Conservation (phyloP, 306 rosid genomes). For the Hippophae tibetana region DNA sequence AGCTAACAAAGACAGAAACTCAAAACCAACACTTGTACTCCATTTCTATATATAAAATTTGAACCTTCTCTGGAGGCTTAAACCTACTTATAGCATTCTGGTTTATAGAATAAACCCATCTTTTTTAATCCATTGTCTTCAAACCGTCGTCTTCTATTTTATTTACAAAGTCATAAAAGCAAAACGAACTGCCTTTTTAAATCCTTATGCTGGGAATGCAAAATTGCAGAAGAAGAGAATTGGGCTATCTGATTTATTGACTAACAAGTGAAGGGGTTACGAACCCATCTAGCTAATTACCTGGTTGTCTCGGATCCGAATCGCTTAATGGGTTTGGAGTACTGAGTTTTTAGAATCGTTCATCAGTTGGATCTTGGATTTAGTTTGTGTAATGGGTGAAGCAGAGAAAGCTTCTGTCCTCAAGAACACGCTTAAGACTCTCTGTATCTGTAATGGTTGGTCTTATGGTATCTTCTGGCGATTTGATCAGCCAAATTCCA, state of each 20-base stretch:
- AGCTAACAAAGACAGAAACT: not conserved
- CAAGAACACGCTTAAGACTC: slow-evolving; percentile 42
- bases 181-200: too few relatives aligned
- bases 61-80: not conserved
- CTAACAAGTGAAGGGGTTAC: not conserved
- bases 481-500: slow-evolving; percentile 46
- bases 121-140: slow-evolving; percentile 2
- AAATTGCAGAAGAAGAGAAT: slow-evolving; percentile 7
- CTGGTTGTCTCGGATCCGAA: slow-evolving; percentile 20
- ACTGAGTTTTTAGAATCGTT: slow-evolving; percentile 1
- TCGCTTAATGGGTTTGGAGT: slow-evolving; percentile 19
- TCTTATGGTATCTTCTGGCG: slow-evolving; percentile 82
- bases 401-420: slow-evolving; percentile 28
- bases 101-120: not conserved
- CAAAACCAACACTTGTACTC: not conserved
- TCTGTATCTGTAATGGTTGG: slow-evolving; percentile 53
- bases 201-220: not conserved
- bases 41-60: not conserved
- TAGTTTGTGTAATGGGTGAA: slow-evolving; percentile 28
- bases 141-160: too few relatives aligned
- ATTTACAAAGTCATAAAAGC: too few relatives aligned
- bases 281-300: slow-evolving; percentile 1
- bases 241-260: slow-evolving; percentile 7
- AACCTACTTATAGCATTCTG: not conserved
- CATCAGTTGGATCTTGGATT: slow-evolving; percentile 1